Conservation (phyloP, 2,329 filamentous ascomycete genomes). For the Ceratocystis diversiconidia region DNA sequence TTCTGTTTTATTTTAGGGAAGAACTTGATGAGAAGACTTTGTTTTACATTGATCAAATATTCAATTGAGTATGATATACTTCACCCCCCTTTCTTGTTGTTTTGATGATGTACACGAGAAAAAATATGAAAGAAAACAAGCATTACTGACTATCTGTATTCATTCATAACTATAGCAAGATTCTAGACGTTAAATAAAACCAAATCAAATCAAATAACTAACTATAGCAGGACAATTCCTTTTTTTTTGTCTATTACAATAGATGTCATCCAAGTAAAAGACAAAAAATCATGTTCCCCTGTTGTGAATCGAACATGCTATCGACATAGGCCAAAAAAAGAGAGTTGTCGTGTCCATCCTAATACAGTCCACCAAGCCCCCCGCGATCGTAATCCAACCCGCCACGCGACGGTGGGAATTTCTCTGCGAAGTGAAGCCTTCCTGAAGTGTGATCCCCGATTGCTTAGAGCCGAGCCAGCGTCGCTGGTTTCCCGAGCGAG, state of each 20-base stretch:
- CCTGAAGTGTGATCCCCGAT: conserved; percentile 54
- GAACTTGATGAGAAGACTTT: conserved; percentile 2
- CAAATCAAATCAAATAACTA: too few species aligned
- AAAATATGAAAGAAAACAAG: too few species aligned
- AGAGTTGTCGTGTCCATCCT: conserved; percentile 43
- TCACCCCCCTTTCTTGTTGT: too few species aligned
- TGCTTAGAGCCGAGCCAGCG: conserved; percentile 48
- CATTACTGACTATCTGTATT: too few species aligned
- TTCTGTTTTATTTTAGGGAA: too few species aligned
- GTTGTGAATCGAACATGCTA: neutral
- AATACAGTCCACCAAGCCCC: conserved; percentile 42
- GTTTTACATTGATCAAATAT: neutral
- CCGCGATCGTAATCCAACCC: conserved; percentile 51
- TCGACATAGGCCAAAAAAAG: conserved; percentile 23
- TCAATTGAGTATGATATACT: too few species aligned
- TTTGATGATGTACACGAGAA: too few species aligned
- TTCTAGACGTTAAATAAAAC: too few species aligned
- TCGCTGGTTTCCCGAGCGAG: conserved; percentile 56
- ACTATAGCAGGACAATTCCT: too few species aligned
- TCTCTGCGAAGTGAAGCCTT: conserved; percentile 61
- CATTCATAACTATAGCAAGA: too few species aligned
- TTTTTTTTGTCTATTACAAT: too few species aligned
- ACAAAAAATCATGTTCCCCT: neutral
- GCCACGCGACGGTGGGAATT: conserved; percentile 57
- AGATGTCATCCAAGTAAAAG: too few species aligned